Base-by-base conservation (phyloP, 2,329 filamentous ascomycete genomes). In the Colletotrichum somersetense region DNA sequence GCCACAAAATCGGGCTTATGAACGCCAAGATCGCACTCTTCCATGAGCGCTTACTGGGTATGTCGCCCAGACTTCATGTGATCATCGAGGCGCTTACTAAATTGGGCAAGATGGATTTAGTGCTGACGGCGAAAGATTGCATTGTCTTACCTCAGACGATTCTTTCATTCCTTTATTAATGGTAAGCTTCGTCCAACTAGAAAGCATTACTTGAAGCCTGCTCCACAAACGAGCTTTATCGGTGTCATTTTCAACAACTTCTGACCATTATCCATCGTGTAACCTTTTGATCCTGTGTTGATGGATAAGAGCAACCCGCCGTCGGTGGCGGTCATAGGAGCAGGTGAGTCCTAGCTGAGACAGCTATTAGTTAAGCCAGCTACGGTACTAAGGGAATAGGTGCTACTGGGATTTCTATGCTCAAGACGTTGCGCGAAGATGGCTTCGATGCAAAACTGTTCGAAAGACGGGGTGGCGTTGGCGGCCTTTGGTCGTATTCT, bases 401-500 rank as follows among this genome's bases (percentile, higher is more conserved):
- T 2, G 73, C 79, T 0, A 75, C 77, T 0, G 79, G 79, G 4
- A 69, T 81, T 26, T 78, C 78, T 12, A 77, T 78, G 72, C 74
- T 82, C 46, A 85, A 86, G 75, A 82, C 80, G 3, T 76, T 85
- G 12, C 78, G 79, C 14, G 83, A 85, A 67, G 83, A 83, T 76
- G 84, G 83, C 1, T 85, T 85, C 72, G 75, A 79, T n/a, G 83
- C 80, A 4, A 82, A 80, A 1, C 75, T 78, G 1, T 84, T 79
- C 63, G 83, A 85, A 75, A 77, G 80, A 26, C 76, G 82, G n/a
- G 73, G 74, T 14, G 78, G 80, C 52, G 81, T 84, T 20, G 83
- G 83, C n/a, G 83, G 83, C 0, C 76, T 86, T 3, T 86, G 83
- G 84, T 80, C 81, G 3, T 83, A 81, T 69, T 80, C 81, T 1